These are phyloP conservation scores for Penicillium bialowiezense DNA, from an alignment of 495 filamentous ascomycete genomes.

Conservation along the genomic window DNA sequence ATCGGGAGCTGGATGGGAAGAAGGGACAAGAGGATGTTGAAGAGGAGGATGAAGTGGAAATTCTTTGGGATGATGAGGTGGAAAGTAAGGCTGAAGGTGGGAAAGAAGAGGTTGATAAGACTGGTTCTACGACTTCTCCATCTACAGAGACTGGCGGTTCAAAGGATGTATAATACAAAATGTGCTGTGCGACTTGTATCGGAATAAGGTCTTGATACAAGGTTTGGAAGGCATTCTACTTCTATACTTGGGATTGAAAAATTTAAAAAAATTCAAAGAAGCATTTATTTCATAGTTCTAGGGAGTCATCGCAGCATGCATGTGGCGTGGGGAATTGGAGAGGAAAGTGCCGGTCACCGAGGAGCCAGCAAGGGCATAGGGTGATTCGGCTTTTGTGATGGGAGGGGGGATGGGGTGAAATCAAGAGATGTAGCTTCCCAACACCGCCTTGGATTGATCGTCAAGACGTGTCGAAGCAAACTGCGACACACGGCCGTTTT, in stretches of 20 bases:
- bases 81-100: background rate
- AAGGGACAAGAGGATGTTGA: conserved; percentile 39
- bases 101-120: background rate
- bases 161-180: background rate
- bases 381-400: background rate
- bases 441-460: conserved; percentile 51
- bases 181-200: background rate
- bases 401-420: background rate
- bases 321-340: background rate
- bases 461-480: conserved; percentile 59
- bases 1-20: conserved; percentile 47
- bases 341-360: background rate
- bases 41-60: conserved; percentile 43
- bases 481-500: conserved; percentile 50
- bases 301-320: conserved; percentile 14
- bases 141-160: background rate
- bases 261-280: background rate
- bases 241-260: background rate
- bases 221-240: background rate
- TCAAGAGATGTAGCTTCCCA: conserved; percentile 56
- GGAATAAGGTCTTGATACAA: too few relatives aligned
- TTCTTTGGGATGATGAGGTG: conserved; percentile 7
- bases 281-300: conserved; percentile 11
- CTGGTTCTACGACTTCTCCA: too few relatives aligned
- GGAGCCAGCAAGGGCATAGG: background rate